A percentile compares a stretch with the other conserved stretches of the same genome.
Evolutionary conservation across 2,329 filamentous ascomycete species (phyloP).

Genomic region (Hypocrella siamensis): DNA sequence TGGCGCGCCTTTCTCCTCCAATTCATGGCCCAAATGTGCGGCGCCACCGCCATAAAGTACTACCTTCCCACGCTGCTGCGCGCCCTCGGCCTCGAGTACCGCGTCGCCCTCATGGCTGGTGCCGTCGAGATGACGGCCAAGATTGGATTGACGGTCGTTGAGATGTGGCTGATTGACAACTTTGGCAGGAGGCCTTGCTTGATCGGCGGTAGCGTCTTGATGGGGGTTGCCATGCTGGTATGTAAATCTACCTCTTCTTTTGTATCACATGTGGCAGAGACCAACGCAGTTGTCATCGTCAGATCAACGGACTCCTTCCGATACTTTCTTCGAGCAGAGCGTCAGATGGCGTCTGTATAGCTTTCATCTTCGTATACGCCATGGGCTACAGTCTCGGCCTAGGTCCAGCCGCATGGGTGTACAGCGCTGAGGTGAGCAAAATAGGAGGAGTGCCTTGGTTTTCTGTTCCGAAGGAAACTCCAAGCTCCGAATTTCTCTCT

Average conservation of each 20-base stretch:
- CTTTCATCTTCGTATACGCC: slow-evolving; percentile 42
- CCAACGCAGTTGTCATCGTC: neutral
- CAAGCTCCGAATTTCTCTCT: no score
- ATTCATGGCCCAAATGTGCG: slow-evolving; percentile 45
- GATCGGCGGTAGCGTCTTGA: slow-evolving; percentile 30
- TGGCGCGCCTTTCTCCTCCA: slow-evolving; percentile 41
- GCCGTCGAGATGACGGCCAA: slow-evolving; percentile 42
- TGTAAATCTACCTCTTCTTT: slow-evolving; percentile 6
- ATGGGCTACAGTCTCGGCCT: slow-evolving; percentile 42
- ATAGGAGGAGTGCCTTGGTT: no score
- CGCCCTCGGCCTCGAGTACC: slow-evolving; percentile 30
- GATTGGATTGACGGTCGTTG: slow-evolving; percentile 37
- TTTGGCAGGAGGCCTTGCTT: slow-evolving; percentile 33
- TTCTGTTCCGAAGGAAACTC: no score
- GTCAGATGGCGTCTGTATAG: slow-evolving; percentile 33
- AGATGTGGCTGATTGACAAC: slow-evolving; percentile 40
- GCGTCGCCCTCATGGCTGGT: slow-evolving; percentile 33
- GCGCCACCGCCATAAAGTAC: slow-evolving; percentile 44
- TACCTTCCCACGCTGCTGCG: slow-evolving; percentile 38
- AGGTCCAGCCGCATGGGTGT: slow-evolving; percentile 41
- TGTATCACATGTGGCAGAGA: neutral
- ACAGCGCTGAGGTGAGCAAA: slow-evolving; percentile 34
- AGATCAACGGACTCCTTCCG: slow-evolving; percentile 40
- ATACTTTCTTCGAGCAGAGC: slow-evolving; percentile 31
- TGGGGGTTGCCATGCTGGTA: slow-evolving; percentile 37